phyloP scores from a whole-genome alignment of 2,329 filamentous ascomycete genomes.

The Acrocalymma vagum region DNA sequence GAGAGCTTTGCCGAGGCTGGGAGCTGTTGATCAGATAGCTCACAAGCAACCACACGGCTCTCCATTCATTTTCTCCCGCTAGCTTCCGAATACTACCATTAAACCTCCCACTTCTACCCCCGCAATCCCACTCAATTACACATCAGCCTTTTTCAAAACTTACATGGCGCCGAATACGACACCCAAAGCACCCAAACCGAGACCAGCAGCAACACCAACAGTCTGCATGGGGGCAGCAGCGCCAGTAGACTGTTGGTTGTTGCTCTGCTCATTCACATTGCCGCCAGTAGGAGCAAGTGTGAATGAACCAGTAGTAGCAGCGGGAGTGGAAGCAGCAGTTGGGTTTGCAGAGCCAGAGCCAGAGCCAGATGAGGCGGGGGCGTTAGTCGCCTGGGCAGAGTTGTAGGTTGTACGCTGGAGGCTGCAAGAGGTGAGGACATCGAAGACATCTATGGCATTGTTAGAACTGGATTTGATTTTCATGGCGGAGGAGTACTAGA shows the following conservation, averaged over 20 bases:
- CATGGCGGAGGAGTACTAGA: neutral
- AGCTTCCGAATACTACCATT: too few relatives aligned
- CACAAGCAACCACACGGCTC: too few relatives aligned
- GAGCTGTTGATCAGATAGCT: too few relatives aligned
- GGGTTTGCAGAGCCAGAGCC: conserved; percentile 6
- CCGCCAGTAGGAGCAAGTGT: conserved; percentile 16
- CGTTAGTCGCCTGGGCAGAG: conserved; percentile 18
- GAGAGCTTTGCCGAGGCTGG: too few relatives aligned
- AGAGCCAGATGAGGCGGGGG: conserved; percentile 9
- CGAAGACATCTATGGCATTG: conserved; percentile 29
- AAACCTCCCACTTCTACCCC: too few relatives aligned
- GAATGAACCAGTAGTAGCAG: conserved; percentile 5
- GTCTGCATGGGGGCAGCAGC: conserved; percentile 21
- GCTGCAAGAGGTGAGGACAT: conserved; percentile 38
- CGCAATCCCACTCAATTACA: too few relatives aligned
- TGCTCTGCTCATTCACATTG: neutral
- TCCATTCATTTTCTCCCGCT: too few relatives aligned
- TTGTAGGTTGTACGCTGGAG: conserved; percentile 36
- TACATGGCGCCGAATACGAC: conserved; percentile 29
- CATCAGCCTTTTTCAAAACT: too few relatives aligned
- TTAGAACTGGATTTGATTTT: neutral
- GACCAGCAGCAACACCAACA: conserved; percentile 26
- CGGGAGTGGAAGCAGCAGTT: neutral
- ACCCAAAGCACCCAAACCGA: conserved; percentile 23
- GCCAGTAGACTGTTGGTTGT: conserved; percentile 3